Evolutionary conservation across 306 rosid species (phyloP), one percentile per base, ranked within the genome.

Genomic region (Ziziphus jujuba): DNA sequence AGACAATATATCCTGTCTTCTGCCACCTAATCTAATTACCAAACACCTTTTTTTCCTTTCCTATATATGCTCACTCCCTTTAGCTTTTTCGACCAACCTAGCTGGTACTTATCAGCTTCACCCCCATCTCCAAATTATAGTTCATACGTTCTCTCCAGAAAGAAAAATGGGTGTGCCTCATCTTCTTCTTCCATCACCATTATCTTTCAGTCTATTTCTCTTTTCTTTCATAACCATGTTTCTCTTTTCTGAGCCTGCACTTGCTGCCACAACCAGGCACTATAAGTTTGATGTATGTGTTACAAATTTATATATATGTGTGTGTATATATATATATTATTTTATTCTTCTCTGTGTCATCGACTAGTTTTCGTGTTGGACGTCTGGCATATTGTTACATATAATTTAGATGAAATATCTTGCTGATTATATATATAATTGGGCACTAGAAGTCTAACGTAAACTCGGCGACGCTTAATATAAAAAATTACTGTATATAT

Each of bases 241-340:
- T 69, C 12, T 69, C 50, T 63, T 73, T 43, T 54, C 80, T 70
- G 75, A 80, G 10, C 63, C 63, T 45, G 75, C 84, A 56, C 45
- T 75, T 49, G 89, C 79, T 5, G 75, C 77, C 65, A 70, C 69
- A 38, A 82, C 84, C 0, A 80, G 88, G 60, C 86, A 84, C 74
- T 80, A 82, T 72, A 84, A 57, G 73, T 80, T 84, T 72, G 84
- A 84, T 36, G 90, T 87, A 72, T 56, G 67, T 57, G 58, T 12
- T 23, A 14, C 11, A 3, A 10, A 45, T 38, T 35, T 19, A 31
- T n/a, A 59, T 44, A 56, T 21, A 25, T n/a, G n/a, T n/a, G n/a
- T n/a, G n/a, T n/a, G n/a, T n/a, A n/a, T 28, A 28, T 28, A 28
- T 28, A 28, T 28, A 4, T 28, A 28, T 28, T 1, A 28, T 28